phyloP scores from a whole-genome alignment of 345 rosid genomes.

The Xanthoceras sorbifolium region DNA sequence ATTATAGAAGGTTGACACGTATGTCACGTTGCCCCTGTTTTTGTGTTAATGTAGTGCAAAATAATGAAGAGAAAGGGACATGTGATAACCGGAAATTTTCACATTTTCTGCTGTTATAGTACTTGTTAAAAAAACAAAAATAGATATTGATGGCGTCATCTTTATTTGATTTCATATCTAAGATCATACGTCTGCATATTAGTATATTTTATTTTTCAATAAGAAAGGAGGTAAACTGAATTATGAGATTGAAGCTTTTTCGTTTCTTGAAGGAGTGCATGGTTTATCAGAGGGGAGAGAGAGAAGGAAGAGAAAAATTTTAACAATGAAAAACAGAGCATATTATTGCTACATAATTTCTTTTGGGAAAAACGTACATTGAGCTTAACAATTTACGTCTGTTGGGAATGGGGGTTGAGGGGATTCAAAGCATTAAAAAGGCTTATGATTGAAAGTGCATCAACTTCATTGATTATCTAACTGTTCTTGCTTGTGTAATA shows the following conservation, averaged over 20 bases:
- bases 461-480: constrained; percentile 9
- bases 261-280: not conserved
- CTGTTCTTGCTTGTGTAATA: constrained; percentile 31
- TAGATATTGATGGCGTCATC: not conserved
- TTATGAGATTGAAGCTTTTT: not conserved
- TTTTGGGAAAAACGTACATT: not conserved
- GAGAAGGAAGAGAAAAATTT: not conserved
- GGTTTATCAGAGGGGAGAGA: too few species aligned
- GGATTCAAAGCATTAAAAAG: not conserved
- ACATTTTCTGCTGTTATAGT: too few species aligned
- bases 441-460: not conserved
- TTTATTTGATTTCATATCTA: not conserved
- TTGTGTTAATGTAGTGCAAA: not conserved
- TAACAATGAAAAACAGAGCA: not conserved
- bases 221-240: not conserved
- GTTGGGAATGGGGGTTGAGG: not conserved
- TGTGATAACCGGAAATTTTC: not conserved
- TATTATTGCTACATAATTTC: not conserved
- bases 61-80: not conserved
- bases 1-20: too few species aligned
- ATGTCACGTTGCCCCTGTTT: not conserved
- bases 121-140: not conserved
- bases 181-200: not conserved
- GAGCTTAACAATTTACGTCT: not conserved
- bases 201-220: not conserved